These are phyloP conservation scores for Boletus fagicola DNA, from an alignment of 768 basidiomycete species.

Conservation along the genomic window DNA sequence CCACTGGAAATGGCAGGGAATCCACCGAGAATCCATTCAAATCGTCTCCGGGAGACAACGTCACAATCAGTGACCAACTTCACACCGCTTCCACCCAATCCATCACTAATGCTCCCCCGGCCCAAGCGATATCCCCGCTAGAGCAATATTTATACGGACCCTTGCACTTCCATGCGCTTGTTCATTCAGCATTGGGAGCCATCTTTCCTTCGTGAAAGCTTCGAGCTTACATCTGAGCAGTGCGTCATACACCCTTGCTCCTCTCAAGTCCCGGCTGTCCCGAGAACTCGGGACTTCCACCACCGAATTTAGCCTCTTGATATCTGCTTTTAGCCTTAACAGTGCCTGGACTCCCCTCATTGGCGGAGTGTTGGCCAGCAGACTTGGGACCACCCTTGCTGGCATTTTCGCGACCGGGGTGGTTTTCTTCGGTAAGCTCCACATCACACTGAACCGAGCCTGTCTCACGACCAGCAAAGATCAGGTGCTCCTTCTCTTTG, in stretches of 20 bases:
- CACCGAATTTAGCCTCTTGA: conserved; percentile 72
- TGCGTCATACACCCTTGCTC: conserved; percentile 72
- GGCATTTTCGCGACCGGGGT: conserved; percentile 75
- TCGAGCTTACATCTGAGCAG: conserved; percentile 34
- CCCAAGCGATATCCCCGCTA: conserved; percentile 25
- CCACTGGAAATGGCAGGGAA: not conserved
- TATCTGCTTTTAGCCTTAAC: conserved; percentile 76
- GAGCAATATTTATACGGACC: conserved; percentile 50
- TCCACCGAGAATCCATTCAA: not conserved
- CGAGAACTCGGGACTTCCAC: conserved; percentile 74
- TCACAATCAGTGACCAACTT: not conserved
- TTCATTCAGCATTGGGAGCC: conserved; percentile 71
- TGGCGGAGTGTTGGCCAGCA: conserved; percentile 68
- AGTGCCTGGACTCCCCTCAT: conserved; percentile 77
- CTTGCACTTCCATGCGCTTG: conserved; percentile 71
- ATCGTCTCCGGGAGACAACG: not conserved
- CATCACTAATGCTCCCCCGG: not conserved
- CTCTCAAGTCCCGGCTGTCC: conserved; percentile 67
- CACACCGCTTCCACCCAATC: not conserved
- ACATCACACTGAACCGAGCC: not conserved
- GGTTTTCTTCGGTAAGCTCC: conserved; percentile 54
- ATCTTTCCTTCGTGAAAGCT: conserved; percentile 26
- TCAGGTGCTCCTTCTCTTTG: conserved; percentile 63
- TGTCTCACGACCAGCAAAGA: conserved; percentile 38
- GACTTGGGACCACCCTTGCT: conserved; percentile 66